Evolutionary conservation across 2,329 filamentous ascomycete species (phyloP).

Genomic region (Cryoendolithus antarcticus): DNA sequence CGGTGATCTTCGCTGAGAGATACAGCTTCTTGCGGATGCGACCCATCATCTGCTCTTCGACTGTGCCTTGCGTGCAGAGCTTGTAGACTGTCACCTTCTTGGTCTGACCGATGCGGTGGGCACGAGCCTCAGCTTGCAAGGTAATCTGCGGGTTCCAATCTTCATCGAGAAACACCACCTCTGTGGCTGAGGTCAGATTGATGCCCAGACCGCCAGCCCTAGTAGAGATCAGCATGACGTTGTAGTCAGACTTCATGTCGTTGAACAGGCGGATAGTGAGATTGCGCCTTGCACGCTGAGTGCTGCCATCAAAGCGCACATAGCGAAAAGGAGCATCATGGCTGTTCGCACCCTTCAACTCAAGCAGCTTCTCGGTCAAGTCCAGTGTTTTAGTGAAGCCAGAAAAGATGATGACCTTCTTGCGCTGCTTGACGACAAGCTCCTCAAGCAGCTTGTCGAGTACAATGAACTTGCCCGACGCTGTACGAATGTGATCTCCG

Average conservation of each 20-base stretch:
- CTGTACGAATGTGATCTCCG: constrained; percentile 37
- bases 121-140: constrained; percentile 42
- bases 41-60: constrained; percentile 47
- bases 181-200: constrained; percentile 41
- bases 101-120: constrained; percentile 44
- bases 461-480: constrained; percentile 45
- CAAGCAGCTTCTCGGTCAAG: constrained; percentile 39
- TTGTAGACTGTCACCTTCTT: constrained; percentile 44
- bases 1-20: constrained; percentile 47
- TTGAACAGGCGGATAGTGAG: constrained; percentile 44
- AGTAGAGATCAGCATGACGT: constrained; percentile 42
- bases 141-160: constrained; percentile 45
- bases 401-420: constrained; percentile 47
- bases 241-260: constrained; percentile 31
- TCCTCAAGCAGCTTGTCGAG: constrained; percentile 40
- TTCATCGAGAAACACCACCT: constrained; percentile 45
- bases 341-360: constrained; percentile 30
- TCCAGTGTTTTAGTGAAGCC: constrained; percentile 41
- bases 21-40: constrained; percentile 51
- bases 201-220: constrained; percentile 44
- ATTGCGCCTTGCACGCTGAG: constrained; percentile 38
- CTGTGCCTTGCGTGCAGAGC: constrained; percentile 43
- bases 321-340: constrained; percentile 28
- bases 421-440: constrained; percentile 36
- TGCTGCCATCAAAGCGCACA: constrained; percentile 40